Percentiles rank a stretch among this genome's conserved stretches.
phyloP scores from a whole-genome alignment of 1,139 yeast species.

The Taiozyma sp. region DNA sequence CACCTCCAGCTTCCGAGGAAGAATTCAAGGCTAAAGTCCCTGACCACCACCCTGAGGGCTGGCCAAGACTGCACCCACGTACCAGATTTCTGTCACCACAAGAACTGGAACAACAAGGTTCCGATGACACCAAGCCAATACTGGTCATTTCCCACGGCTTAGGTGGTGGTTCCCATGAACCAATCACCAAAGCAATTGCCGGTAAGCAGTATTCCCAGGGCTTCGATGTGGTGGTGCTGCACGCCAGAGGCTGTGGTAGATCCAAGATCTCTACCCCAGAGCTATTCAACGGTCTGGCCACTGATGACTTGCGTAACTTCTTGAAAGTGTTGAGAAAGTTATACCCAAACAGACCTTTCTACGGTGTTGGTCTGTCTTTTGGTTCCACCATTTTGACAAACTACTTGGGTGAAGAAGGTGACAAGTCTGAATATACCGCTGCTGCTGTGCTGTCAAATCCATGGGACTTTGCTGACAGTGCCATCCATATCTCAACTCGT shows the following conservation, averaged over 20 bases:
- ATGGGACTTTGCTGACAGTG: slow-evolving; percentile 72
- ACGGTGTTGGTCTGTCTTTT: slow-evolving; percentile 76
- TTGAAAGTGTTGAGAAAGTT: slow-evolving; percentile 43
- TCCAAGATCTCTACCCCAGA: slow-evolving; percentile 71
- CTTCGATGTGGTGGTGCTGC: slow-evolving; percentile 70
- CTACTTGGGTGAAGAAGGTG: slow-evolving; percentile 70
- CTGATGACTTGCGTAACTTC: slow-evolving; percentile 65
- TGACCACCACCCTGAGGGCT: slow-evolving; percentile 52
- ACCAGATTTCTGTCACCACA: slow-evolving; percentile 60
- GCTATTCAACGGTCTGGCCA: slow-evolving; percentile 69
- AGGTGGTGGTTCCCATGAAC: slow-evolving; percentile 90
- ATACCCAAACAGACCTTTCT: slow-evolving; percentile 70
- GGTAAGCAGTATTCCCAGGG: slow-evolving; percentile 26
- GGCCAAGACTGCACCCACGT: slow-evolving; percentile 75
- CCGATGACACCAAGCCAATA: slow-evolving; percentile 49
- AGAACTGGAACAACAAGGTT: slow-evolving; percentile 35
- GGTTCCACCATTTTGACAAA: slow-evolving; percentile 82
- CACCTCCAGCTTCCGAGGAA: slow-evolving; percentile 38
- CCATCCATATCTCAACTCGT: slow-evolving; percentile 43
- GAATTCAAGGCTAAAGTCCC: slow-evolving; percentile 44
- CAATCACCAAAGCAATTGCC: slow-evolving; percentile 65
- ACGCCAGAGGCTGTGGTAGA: slow-evolving; percentile 84
- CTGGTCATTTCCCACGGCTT: slow-evolving; percentile 76
- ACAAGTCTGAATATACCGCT: slow-evolving; percentile 47
- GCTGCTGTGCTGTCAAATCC: slow-evolving; percentile 72